Conservation (phyloP, 306 rosid species). For the Datisca glomerata region DNA sequence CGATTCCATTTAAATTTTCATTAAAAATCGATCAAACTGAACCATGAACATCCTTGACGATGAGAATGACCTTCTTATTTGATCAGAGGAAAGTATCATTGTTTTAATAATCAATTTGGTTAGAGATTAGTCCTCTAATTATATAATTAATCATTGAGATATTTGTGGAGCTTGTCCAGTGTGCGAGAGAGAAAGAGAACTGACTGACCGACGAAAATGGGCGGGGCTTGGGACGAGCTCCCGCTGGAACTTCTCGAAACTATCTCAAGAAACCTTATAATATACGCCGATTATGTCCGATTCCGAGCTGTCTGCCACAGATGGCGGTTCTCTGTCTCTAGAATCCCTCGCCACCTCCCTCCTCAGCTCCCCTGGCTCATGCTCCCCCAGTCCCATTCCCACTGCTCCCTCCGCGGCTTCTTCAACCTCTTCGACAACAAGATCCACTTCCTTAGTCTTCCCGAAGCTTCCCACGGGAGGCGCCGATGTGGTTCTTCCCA, state of each 20-base stretch:
- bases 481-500: slow-evolving; percentile 64
- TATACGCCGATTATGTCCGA: slow-evolving; percentile 41
- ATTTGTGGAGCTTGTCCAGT: too few species aligned
- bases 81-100: too few species aligned
- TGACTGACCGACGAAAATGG: slow-evolving; percentile 17
- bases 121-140: too few species aligned
- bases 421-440: slow-evolving; percentile 32
- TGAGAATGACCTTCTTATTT: too few species aligned
- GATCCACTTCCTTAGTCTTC: slow-evolving; percentile 43
- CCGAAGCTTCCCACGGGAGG: slow-evolving; percentile 27
- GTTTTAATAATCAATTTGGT: too few species aligned
- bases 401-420: slow-evolving; percentile 27
- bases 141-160: too few species aligned
- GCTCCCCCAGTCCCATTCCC: slow-evolving; percentile 28
- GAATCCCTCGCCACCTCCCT: slow-evolving; percentile 42
- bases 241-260: slow-evolving; percentile 39
- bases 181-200: neutral
- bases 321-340: slow-evolving; percentile 31
- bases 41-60: too few species aligned
- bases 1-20: too few species aligned
- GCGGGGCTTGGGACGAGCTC: slow-evolving; percentile 34
- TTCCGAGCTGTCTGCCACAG: slow-evolving; percentile 34
- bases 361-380: slow-evolving; percentile 66
- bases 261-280: slow-evolving; percentile 21
- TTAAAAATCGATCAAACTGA: too few species aligned